Percentiles rank a stretch among this genome's conserved stretches.
Evolutionary conservation across 768 basidiomycete species (phyloP).

Genomic region (Rhodotorula kratochvilovae): DNA sequence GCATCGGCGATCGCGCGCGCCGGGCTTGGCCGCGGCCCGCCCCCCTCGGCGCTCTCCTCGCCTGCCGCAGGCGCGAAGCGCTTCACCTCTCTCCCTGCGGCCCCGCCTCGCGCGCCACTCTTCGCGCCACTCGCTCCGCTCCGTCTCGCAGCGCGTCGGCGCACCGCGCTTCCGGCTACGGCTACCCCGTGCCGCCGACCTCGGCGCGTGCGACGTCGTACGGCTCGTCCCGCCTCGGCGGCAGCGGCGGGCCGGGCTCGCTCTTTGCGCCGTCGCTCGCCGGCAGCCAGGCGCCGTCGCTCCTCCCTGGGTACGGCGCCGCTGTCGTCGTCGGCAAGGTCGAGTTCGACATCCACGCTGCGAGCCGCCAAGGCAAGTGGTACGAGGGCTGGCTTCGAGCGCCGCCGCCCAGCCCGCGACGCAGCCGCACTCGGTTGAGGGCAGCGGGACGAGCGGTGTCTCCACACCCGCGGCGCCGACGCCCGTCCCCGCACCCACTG

Average conservation of each 20-base stretch:
- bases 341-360: slow-evolving; percentile 71
- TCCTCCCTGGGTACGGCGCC: slow-evolving; percentile 27
- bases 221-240: slow-evolving; percentile 18
- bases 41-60: slow-evolving; percentile 5
- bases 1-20: slow-evolving; percentile 43
- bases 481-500: no score
- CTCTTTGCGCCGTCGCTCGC: not conserved
- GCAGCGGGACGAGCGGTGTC: slow-evolving; percentile 10
- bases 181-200: slow-evolving; percentile 3
- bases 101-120: slow-evolving; percentile 12
- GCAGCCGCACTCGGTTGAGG: not conserved
- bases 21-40: slow-evolving; percentile 44
- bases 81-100: slow-evolving; percentile 63
- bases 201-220: not conserved
- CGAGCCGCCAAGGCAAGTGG: slow-evolving; percentile 52
- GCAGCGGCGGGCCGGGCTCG: slow-evolving; percentile 7
- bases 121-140: slow-evolving; percentile 27
- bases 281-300: not conserved
- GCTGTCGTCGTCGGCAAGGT: slow-evolving; percentile 74
- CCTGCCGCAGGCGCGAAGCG: slow-evolving; percentile 51
- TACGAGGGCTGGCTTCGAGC: slow-evolving; percentile 37
- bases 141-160: not conserved
- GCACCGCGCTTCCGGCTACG: slow-evolving; percentile 1
- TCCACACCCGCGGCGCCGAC: slow-evolving; percentile 4
- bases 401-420: slow-evolving; percentile 17